phyloP scores from a whole-genome alignment of 2,329 filamentous ascomycete species.

The Herpotrichia juniperi region DNA sequence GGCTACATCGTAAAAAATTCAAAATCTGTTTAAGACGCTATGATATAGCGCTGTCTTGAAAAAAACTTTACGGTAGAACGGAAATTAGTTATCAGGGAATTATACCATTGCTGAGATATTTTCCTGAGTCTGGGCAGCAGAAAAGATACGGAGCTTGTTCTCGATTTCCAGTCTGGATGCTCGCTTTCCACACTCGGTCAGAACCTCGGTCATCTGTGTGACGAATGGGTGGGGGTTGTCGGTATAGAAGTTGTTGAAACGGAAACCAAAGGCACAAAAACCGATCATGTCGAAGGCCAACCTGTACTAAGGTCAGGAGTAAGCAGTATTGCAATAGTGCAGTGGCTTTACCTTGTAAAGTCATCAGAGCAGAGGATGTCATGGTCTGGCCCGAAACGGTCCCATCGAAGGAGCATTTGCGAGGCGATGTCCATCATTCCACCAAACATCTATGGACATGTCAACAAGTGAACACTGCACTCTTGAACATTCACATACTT shows the following conservation, averaged over 20 bases:
- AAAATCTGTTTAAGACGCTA: too few relatives aligned
- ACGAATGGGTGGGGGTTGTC: slow-evolving; percentile 74
- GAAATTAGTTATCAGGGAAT: too few relatives aligned
- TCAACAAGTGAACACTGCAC: not conserved
- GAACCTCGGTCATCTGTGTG: slow-evolving; percentile 68
- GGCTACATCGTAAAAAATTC: too few relatives aligned
- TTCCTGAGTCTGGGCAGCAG: slow-evolving; percentile 62
- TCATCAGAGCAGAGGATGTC: slow-evolving; percentile 68
- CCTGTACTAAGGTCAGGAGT: slow-evolving; percentile 31
- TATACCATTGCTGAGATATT: slow-evolving; percentile 48
- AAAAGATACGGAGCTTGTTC: slow-evolving; percentile 34
- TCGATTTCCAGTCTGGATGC: slow-evolving; percentile 50
- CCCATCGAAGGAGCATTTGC: slow-evolving; percentile 43
- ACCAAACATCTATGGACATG: slow-evolving; percentile 41
- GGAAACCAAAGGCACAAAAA: slow-evolving; percentile 72
- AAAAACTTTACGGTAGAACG: too few relatives aligned
- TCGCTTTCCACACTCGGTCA: slow-evolving; percentile 62
- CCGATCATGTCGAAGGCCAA: slow-evolving; percentile 75
- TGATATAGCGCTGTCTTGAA: too few relatives aligned
- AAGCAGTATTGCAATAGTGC: not conserved
- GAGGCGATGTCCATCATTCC: slow-evolving; percentile 39
- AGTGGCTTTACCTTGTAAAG: slow-evolving; percentile 58
- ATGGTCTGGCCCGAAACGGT: slow-evolving; percentile 56
- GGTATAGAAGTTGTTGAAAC: slow-evolving; percentile 77
- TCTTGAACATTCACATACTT: slow-evolving; percentile 21